A percentile compares a stretch with the other conserved stretches of the same genome.
Conservation (phyloP, 2,329 filamentous ascomycete genomes). For the Ophiostoma quercus region DNA sequence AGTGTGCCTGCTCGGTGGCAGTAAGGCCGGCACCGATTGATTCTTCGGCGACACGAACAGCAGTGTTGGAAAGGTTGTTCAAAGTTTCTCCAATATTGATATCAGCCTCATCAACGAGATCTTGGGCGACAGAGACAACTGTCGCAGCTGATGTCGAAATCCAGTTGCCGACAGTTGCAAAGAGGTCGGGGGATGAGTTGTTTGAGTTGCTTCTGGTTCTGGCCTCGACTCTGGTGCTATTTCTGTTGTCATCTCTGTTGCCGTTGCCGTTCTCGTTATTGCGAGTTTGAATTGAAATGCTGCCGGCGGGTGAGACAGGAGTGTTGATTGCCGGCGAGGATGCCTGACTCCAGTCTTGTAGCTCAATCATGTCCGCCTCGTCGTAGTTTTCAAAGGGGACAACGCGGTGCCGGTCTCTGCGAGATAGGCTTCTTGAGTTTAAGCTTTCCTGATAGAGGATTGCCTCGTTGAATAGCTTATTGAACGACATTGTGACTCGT, state of each 20-base stretch:
- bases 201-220: not conserved
- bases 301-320: not conserved
- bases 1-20: not conserved
- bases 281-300: not conserved
- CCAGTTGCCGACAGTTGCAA: not conserved
- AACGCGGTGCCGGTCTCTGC: too few species aligned
- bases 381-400: not conserved
- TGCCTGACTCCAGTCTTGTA: not conserved
- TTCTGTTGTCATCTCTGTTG: too few species aligned
- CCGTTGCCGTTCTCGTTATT: not conserved
- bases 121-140: not conserved
- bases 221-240: not conserved
- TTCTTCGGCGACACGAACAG: not conserved
- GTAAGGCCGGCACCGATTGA: not conserved
- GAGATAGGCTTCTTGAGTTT: too few species aligned
- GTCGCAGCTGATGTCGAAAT: not conserved
- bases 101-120: not conserved
- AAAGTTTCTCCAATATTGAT: not conserved
- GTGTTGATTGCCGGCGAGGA: not conserved
- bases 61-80: not conserved
- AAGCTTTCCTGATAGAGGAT: too few species aligned
- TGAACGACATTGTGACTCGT: too few species aligned
- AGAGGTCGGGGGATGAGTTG: not conserved
- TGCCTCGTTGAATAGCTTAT: too few species aligned
- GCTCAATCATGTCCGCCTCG: not conserved